A percentile compares a stretch with the other conserved stretches of the same genome.
Evolutionary conservation across 352 stramenopile species (phyloP).

Genomic region (Elongisporangium undulatum): DNA sequence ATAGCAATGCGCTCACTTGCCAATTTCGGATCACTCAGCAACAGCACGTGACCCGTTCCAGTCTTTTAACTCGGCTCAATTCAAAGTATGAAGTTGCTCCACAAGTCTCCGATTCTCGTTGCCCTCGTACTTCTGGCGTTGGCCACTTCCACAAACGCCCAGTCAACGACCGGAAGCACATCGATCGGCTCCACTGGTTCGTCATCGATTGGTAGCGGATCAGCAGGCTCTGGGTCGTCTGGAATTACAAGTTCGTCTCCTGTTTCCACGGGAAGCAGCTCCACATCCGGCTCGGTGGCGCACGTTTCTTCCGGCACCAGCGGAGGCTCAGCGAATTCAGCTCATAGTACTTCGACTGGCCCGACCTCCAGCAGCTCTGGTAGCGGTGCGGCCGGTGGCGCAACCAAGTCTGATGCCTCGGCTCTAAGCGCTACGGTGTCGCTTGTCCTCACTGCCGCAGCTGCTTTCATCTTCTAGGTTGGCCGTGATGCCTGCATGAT

Average conservation of each 20-base stretch:
- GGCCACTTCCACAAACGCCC: background rate
- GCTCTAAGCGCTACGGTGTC: background rate
- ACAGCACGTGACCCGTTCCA: background rate
- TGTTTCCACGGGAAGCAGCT: background rate
- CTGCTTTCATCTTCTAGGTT: background rate
- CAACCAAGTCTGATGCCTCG: background rate
- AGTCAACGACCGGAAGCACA: background rate
- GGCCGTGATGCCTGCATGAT: background rate
- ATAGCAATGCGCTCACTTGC: background rate
- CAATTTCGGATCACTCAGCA: background rate
- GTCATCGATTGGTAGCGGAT: background rate
- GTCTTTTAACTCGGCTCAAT: background rate
- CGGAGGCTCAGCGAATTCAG: background rate
- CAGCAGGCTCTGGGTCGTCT: background rate
- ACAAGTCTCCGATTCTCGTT: background rate
- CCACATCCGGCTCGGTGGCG: background rate
- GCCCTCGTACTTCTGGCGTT: background rate
- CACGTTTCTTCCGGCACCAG: background rate
- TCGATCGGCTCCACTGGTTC: background rate
- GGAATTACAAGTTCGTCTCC: background rate
- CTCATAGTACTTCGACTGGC: background rate
- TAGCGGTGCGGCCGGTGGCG: background rate
- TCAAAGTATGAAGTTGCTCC: background rate
- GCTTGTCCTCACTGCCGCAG: background rate
- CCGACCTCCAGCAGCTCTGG: background rate